phyloP scores from a whole-genome alignment of 179 eudicot species.

The Drosera spatulata region DNA sequence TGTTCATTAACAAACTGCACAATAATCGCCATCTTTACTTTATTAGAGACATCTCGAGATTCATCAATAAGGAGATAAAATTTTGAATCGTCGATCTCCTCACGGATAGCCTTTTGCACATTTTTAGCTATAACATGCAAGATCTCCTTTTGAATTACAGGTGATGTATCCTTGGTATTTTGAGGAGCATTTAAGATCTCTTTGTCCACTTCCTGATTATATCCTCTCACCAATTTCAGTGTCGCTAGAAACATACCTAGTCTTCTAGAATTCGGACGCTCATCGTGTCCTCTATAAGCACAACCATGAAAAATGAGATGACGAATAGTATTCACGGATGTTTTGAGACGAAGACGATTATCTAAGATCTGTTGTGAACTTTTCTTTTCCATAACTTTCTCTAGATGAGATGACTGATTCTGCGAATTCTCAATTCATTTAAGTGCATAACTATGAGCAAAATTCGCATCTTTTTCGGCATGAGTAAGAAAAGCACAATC shows the following conservation, averaged over 20 bases:
- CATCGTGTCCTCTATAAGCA: constrained; percentile 13
- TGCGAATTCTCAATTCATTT: too few species aligned
- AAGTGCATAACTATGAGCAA: too few species aligned
- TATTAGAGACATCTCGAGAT: neutral
- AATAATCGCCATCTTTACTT: neutral
- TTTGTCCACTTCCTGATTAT: neutral
- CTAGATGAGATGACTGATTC: neutral
- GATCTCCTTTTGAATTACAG: neutral
- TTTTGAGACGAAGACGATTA: too few species aligned
- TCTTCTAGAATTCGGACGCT: neutral
- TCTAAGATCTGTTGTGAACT: too few species aligned
- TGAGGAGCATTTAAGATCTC: neutral
- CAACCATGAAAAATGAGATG: constrained; percentile 1
- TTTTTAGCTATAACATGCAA: constrained; percentile 3
- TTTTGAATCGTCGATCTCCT: too few species aligned
- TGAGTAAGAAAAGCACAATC: constrained; percentile 1
- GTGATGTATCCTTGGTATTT: constrained; percentile 4
- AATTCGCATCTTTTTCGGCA: too few species aligned
- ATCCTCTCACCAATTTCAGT: neutral
- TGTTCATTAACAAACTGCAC: neutral
- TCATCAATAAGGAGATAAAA: neutral
- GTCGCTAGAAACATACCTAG: constrained; percentile 10
- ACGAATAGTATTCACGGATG: too few species aligned
- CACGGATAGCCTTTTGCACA: neutral
- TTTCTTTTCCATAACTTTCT: neutral